Conservation (phyloP, 768 basidiomycete genomes). For the Rossbeevera mucosa region DNA sequence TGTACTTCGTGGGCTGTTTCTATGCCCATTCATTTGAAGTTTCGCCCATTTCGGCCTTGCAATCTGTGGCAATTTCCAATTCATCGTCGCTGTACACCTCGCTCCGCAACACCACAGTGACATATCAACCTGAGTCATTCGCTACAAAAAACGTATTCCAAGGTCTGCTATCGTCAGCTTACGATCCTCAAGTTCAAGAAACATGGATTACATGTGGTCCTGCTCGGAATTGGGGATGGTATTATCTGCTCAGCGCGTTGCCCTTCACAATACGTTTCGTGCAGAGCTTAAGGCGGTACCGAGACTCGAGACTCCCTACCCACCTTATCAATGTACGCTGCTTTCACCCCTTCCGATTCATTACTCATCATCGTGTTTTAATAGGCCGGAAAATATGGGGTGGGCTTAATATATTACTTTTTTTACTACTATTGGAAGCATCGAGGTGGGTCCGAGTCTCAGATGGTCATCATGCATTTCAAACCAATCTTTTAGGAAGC, state of each 20-base stretch:
- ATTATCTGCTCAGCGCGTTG: constrained; percentile 53
- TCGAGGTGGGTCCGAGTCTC: constrained; percentile 37
- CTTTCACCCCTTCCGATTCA: neutral
- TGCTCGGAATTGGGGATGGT: constrained; percentile 52
- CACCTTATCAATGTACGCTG: constrained; percentile 79
- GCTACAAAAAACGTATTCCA: neutral
- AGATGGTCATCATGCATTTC: neutral
- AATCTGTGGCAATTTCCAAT: neutral
- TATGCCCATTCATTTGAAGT: constrained; percentile 39
- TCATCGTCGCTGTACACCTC: neutral
- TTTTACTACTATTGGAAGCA: constrained; percentile 78
- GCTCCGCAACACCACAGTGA: neutral
- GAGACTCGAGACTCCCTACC: constrained; percentile 64
- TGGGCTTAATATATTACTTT: constrained; percentile 59
- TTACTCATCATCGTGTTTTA: neutral
- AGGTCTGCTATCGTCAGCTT: constrained; percentile 3
- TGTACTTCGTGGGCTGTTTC: constrained; percentile 70
- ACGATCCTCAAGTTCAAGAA: constrained; percentile 36
- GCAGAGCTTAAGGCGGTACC: constrained; percentile 84
- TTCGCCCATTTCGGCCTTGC: neutral
- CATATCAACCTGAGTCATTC: neutral
- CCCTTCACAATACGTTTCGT: constrained; percentile 75
- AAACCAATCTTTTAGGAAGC: constrained; percentile 16
- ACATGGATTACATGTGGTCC: constrained; percentile 41
- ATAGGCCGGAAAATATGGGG: constrained; percentile 80